These are phyloP conservation scores for Cucurbitaria berberidis DNA, from an alignment of 2,329 filamentous ascomycete genomes.

Conservation along the genomic window DNA sequence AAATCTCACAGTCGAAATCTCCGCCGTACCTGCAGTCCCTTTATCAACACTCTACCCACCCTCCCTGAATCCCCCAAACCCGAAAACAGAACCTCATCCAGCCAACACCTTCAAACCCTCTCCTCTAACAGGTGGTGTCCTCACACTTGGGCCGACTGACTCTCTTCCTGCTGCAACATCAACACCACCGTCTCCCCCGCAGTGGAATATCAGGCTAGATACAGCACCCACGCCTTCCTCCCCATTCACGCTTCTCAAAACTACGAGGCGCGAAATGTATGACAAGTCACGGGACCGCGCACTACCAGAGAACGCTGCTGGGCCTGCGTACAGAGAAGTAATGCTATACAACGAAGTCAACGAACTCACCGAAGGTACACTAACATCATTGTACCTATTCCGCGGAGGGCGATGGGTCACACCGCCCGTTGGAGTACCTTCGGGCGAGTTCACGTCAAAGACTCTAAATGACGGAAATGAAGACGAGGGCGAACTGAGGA, in stretches of 20 bases:
- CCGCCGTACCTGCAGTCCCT: conserved; percentile 49
- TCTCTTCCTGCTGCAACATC: conserved; percentile 32
- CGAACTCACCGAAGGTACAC: conserved; percentile 83
- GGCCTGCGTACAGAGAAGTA: conserved; percentile 66
- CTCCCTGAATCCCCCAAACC: conserved; percentile 57
- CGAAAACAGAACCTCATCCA: conserved; percentile 23
- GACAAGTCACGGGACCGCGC: conserved; percentile 69
- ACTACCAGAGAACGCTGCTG: conserved; percentile 52
- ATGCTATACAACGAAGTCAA: conserved; percentile 70
- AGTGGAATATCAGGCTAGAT: conserved; percentile 63
- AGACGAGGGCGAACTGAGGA: conserved; percentile 45
- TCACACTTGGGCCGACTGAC: conserved; percentile 40
- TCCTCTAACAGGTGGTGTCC: conserved; percentile 45
- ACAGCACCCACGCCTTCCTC: conserved; percentile 57
- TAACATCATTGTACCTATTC: conserved; percentile 83
- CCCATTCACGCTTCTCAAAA: conserved; percentile 85
- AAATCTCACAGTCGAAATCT: conserved; percentile 48
- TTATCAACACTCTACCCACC: conserved; percentile 65
- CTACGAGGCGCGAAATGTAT: conserved; percentile 75
- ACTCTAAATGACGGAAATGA: conserved; percentile 23
- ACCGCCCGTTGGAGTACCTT: conserved; percentile 60
- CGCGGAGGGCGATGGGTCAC: conserved; percentile 78
- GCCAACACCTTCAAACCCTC: conserved; percentile 39
- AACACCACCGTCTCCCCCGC: conserved; percentile 19
- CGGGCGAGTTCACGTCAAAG: conserved; percentile 26